Evolutionary conservation across 805 yeast genomes (phyloP).

Genomic region (Limtongozyma cylindracea): DNA sequence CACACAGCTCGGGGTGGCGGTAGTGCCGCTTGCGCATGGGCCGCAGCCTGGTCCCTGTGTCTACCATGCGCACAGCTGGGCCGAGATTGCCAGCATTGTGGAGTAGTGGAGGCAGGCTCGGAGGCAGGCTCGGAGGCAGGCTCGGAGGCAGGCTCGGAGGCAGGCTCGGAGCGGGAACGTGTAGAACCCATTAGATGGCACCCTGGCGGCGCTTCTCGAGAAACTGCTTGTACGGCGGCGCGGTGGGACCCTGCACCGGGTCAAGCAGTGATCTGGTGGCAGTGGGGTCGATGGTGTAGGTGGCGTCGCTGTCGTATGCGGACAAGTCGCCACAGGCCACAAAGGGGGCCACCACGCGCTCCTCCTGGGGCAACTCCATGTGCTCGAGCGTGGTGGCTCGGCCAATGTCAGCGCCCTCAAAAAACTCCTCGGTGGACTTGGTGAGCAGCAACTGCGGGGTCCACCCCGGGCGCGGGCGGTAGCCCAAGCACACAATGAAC

Average conservation of each 20-base stretch:
- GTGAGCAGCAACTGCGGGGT: conserved; percentile 30
- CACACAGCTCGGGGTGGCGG: too few relatives aligned
- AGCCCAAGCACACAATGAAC: conserved; percentile 78
- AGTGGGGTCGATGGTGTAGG: conserved; percentile 85
- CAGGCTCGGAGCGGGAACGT: too few relatives aligned
- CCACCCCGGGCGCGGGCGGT: conserved; percentile 71
- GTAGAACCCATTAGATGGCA: too few relatives aligned
- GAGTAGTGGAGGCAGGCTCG: too few relatives aligned
- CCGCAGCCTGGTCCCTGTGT: too few relatives aligned
- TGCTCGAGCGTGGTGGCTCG: conserved; percentile 20
- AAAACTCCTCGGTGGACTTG: conserved; percentile 60
- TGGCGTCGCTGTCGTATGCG: conserved; percentile 87
- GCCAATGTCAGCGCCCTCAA: conserved; percentile 36
- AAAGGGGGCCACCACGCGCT: conserved; percentile 61
- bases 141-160: too few relatives aligned
- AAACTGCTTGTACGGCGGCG: conserved; percentile 91
- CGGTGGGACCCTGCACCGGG: conserved; percentile 89
- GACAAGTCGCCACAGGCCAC: conserved; percentile 86
- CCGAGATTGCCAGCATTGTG: too few relatives aligned
- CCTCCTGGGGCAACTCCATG: too few relatives aligned
- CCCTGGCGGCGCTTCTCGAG: conserved; percentile 72
- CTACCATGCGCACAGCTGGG: too few relatives aligned
- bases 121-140: too few relatives aligned
- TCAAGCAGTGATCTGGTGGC: conserved; percentile 78
- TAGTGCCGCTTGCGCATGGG: too few relatives aligned